Evolutionary conservation across 139 green algal species (phyloP).

Genomic region (Micractinium sp.): DNA sequence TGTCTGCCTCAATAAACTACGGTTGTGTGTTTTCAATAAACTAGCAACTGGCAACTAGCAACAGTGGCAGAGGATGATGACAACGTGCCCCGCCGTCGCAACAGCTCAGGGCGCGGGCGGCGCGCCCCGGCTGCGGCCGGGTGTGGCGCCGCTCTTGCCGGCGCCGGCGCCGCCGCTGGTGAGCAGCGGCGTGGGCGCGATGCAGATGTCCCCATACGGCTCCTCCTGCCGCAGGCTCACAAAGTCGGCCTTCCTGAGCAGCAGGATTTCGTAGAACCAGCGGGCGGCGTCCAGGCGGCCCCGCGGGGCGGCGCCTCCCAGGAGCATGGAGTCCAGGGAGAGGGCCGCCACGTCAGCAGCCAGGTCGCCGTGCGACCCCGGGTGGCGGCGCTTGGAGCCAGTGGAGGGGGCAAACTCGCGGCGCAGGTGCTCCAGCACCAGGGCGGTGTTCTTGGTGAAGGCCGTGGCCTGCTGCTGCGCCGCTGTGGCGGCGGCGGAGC

Average conservation of each 20-base stretch:
- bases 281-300: not conserved
- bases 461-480: slow-evolving; percentile 11
- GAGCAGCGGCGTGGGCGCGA: slow-evolving; percentile 34
- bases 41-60: no score
- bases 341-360: not conserved
- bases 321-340: not conserved
- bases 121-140: no score
- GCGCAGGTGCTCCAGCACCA: slow-evolving; percentile 42
- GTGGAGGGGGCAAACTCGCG: slow-evolving; percentile 26
- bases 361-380: slow-evolving; percentile 13
- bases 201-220: slow-evolving; percentile 63
- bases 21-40: no score
- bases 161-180: not conserved
- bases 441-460: slow-evolving; percentile 42
- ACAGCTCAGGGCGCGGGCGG: no score
- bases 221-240: slow-evolving; percentile 64
- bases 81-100: no score
- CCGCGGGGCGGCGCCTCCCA: not conserved
- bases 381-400: slow-evolving; percentile 41
- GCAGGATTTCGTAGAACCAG: slow-evolving; percentile 77
- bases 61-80: no score
- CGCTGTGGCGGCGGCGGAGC: no score
- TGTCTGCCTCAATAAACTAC: no score
- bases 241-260: slow-evolving; percentile 62
- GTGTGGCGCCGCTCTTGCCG: not conserved